Percentiles rank a stretch among this genome's conserved stretches.
Evolutionary conservation across 805 yeast species (phyloP).

Genomic region (Saturnispora galanensis): DNA sequence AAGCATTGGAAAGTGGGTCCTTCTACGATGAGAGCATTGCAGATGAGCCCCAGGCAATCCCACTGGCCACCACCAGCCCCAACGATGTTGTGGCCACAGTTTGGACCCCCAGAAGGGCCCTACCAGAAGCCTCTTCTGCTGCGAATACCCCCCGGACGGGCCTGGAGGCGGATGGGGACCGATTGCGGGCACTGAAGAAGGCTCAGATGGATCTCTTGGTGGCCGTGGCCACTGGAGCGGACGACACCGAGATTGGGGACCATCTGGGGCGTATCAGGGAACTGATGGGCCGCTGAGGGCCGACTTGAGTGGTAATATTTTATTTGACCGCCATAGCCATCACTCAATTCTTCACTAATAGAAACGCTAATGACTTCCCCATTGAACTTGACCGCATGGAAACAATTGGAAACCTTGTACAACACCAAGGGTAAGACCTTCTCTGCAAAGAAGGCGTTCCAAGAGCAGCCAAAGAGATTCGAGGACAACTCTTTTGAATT

Average conservation of each 20-base stretch:
- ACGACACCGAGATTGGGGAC: not conserved
- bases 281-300: slow-evolving; percentile 3
- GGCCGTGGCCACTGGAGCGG: slow-evolving; percentile 3
- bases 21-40: not conserved
- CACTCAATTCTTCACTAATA: not conserved
- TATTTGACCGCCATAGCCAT: not conserved
- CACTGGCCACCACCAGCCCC: not conserved
- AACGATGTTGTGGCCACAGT: slow-evolving; percentile 1
- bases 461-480: slow-evolving; percentile 64
- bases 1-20: slow-evolving; percentile 7
- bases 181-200: not conserved
- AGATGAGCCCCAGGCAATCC: not conserved
- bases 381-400: slow-evolving; percentile 74
- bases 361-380: slow-evolving; percentile 24
- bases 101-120: not conserved
- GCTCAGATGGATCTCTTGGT: slow-evolving; percentile 5
- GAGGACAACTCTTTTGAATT: slow-evolving; percentile 69
- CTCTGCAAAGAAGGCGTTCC: slow-evolving; percentile 70
- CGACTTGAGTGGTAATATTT: not conserved
- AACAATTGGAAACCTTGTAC: slow-evolving; percentile 60
- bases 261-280: not conserved
- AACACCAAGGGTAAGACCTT: slow-evolving; percentile 59
- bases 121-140: no score
- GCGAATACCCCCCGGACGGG: not conserved
- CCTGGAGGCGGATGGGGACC: not conserved